Conservation (phyloP, 805 yeast genomes). For the Nakazawaea ishiwadae region DNA sequence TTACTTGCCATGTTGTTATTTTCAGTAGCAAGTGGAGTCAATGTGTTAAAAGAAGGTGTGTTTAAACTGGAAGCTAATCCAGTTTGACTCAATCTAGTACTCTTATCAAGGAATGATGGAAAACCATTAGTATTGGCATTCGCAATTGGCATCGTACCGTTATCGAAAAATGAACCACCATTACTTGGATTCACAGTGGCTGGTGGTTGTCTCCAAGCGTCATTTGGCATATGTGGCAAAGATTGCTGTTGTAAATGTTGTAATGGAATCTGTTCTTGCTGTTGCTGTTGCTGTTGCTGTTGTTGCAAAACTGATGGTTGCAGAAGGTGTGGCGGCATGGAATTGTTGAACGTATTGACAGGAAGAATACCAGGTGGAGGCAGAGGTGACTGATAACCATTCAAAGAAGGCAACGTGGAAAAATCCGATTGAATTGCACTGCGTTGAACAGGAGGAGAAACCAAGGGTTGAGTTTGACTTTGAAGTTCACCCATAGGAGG, state of each 20-base stretch:
- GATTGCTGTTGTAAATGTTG: constrained; percentile 8
- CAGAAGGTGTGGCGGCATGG: constrained; percentile 5
- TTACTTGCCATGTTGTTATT: neutral
- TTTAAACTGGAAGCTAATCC: constrained; percentile 1
- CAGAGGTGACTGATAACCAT: constrained; percentile 2
- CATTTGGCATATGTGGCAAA: neutral
- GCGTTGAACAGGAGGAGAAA: constrained; percentile 29
- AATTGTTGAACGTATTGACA: constrained; percentile 5
- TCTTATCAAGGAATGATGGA: neutral
- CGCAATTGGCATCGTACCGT: neutral
- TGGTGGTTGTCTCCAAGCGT: neutral
- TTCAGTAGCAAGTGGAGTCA: neutral
- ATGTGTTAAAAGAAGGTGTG: neutral
- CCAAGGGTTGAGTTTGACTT: constrained; percentile 13
- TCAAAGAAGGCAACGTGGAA: constrained; percentile 7
- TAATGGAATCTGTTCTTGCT: constrained; percentile 9
- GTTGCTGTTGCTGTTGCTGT: constrained; percentile 9
- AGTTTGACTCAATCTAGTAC: neutral
- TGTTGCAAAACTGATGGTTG: neutral
- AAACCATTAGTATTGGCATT: neutral
- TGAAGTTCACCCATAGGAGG: constrained; percentile 5
- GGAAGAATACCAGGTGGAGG: constrained; percentile 4
- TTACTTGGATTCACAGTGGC: neutral
- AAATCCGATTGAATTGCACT: constrained; percentile 30
- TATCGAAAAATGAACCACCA: neutral